Percentiles rank a stretch among this genome's conserved stretches.
phyloP scores from a whole-genome alignment of 2,329 filamentous ascomycete genomes.

The Curvularia lunata region DNA sequence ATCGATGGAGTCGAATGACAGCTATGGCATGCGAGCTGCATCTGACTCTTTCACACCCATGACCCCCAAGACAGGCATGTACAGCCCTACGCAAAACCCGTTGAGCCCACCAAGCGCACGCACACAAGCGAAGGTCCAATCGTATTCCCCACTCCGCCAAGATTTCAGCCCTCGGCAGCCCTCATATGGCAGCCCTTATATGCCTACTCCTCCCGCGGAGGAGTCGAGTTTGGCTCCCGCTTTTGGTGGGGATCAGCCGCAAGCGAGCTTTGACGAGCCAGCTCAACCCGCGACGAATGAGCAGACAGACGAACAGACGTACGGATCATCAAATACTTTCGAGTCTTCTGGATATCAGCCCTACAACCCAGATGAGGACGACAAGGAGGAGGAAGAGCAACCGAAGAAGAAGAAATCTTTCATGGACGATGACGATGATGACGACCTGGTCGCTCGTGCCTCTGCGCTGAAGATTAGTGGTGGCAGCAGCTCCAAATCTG shows the following conservation, averaged over 20 bases:
- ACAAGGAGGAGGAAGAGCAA: conserved; percentile 53
- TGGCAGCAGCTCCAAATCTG: conserved; percentile 32
- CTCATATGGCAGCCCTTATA: conserved; percentile 41
- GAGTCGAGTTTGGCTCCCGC: conserved; percentile 28
- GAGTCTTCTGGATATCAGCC: conserved; percentile 53
- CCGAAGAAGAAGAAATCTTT: conserved; percentile 71
- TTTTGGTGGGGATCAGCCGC: conserved; percentile 37
- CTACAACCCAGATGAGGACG: conserved; percentile 59
- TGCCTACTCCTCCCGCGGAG: conserved; percentile 34
- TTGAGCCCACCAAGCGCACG: conserved; percentile 38
- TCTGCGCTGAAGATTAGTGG: conserved; percentile 54
- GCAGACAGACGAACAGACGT: conserved; percentile 21
- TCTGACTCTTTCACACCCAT: conserved; percentile 42
- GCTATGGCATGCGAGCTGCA: conserved; percentile 32
- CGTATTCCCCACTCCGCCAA: conserved; percentile 42
- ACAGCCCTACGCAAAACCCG: conserved; percentile 40
- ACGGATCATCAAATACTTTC: conserved; percentile 37
- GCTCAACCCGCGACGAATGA: conserved; percentile 16
- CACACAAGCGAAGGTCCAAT: conserved; percentile 36
- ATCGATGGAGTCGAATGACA: conserved; percentile 48
- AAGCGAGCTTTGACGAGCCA: conserved; percentile 35
- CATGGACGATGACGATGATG: conserved; percentile 83
- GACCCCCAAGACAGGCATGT: conserved; percentile 35
- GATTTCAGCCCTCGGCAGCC: conserved; percentile 32
- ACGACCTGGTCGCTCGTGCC: conserved; percentile 63